Percentiles rank a stretch among this genome's conserved stretches.
These are phyloP conservation scores for Solanum acaule DNA, from an alignment of 257 asterid genomes.

Conservation along the genomic window DNA sequence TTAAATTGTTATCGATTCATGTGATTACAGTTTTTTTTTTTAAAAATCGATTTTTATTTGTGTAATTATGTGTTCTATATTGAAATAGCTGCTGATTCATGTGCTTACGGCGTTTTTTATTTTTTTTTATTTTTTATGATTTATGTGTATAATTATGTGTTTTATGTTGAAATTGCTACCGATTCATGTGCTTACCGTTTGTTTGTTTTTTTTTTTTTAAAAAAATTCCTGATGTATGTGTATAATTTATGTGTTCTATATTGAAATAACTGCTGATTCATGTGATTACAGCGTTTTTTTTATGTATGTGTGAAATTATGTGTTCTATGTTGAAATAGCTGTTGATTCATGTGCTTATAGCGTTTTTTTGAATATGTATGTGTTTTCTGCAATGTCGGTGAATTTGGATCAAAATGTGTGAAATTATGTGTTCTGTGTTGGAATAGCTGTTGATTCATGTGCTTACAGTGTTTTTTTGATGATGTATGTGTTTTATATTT, in stretches of 20 bases:
- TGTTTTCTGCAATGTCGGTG: no score
- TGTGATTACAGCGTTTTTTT: neutral
- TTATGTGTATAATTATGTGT: neutral
- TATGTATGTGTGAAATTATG: neutral
- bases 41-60: neutral
- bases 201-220: no score
- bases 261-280: neutral
- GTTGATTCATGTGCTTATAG: no score
- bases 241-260: neutral
- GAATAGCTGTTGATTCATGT: no score
- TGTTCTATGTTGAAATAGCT: no score
- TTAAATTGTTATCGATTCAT: neutral
- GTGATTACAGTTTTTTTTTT: neutral
- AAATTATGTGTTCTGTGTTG: neutral
- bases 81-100: neutral
- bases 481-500: no score
- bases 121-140: neutral
- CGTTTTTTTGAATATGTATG: no score
- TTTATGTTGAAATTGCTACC: neutral
- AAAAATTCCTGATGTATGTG: neutral
- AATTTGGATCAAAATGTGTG: no score
- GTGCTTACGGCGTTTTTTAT: neutral
- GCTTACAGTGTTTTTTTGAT: no score
- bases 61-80: neutral
- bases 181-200: neutral